Base-by-base conservation (phyloP, 2,329 filamentous ascomycete species). In the Clonostachys solani region DNA sequence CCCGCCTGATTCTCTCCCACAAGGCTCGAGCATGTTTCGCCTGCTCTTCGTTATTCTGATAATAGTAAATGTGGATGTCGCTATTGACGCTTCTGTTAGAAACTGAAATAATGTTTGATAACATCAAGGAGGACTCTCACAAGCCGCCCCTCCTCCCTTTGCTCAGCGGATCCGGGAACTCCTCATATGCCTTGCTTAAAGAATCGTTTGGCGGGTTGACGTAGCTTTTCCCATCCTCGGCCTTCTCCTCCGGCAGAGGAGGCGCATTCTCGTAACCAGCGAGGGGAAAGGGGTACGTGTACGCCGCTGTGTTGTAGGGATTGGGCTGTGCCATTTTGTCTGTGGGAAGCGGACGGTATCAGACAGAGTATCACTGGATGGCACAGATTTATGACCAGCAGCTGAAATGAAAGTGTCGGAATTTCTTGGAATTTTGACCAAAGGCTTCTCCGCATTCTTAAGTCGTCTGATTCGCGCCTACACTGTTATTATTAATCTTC, bases 51-150 rank as follows among this genome's bases (percentile, higher is more conserved):
- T 85, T 85, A 41, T 71, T 75, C 59, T 84, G 80, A 52, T 84
- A 80, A 65, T 90, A 89, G 68, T 96, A 96, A 56, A 96, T 84
- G 65, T 96, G 91, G 15, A 95, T 68, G 61, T 96, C 91, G 54
- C 79, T 83, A 46, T 4, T 10, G 23, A 9, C 46, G 41, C 42
- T 40, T 19, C 12, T 38, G 5, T 8, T 10, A 29, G 23, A 10
- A 29, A 29, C 3, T 10, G 23, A 29, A 4, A 29, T 29, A 6
- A 9, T 29, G 23, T 29, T 10, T 10, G 23, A 29, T 29, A 29
- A 29, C 8, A 10, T 10, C 12, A 38, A 38, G 12, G 15, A 18
- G 7, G 5, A 15, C 17, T 16, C n/a, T 69, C 52, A 83, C 80
- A 96, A 96, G 12, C 84, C 91, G 36, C 87, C 88, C 6, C 81